Evolutionary conservation across 805 yeast genomes (phyloP).

Genomic region (Kazachstania martiniae): DNA sequence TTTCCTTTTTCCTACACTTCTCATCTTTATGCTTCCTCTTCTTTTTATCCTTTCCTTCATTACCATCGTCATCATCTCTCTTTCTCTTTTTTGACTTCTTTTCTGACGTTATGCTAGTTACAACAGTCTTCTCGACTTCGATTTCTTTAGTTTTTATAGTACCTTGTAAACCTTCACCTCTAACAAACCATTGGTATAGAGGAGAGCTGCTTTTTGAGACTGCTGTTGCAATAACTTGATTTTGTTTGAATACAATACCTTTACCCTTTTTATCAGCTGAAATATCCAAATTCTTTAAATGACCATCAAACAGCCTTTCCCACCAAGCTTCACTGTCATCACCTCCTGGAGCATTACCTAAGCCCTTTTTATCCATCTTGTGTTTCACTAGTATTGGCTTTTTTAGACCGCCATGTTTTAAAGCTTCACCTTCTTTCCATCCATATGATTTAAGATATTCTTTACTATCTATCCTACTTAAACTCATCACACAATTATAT

Average conservation of each 20-base stretch:
- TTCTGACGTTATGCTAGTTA: constrained; percentile 1
- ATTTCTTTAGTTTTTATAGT: constrained; percentile 37
- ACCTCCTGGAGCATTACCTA: constrained; percentile 58
- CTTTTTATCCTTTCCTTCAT: constrained; percentile 5
- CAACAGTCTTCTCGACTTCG: constrained; percentile 4
- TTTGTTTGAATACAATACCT: constrained; percentile 44
- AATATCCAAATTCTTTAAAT: constrained; percentile 67
- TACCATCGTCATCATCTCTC: constrained; percentile 9
- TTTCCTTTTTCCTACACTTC: constrained; percentile 13
- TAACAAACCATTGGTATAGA: constrained; percentile 74
- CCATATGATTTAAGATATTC: constrained; percentile 69
- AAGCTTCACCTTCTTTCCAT: constrained; percentile 87
- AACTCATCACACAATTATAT: background rate
- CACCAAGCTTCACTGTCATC: constrained; percentile 90
- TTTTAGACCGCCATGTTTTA: constrained; percentile 65
- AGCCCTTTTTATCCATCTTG: constrained; percentile 81
- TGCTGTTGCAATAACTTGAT: constrained; percentile 35
- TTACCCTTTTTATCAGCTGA: constrained; percentile 18
- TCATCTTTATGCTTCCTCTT: constrained; percentile 11
- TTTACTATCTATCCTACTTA: constrained; percentile 54
- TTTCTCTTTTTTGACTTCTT: constrained; percentile 7
- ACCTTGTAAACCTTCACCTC: constrained; percentile 78
- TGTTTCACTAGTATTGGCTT: constrained; percentile 86
- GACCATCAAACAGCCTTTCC: constrained; percentile 93
- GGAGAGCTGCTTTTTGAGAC: constrained; percentile 52